phyloP scores from a whole-genome alignment of 2,329 filamentous ascomycete species.

The Trichophyton rubrum region DNA sequence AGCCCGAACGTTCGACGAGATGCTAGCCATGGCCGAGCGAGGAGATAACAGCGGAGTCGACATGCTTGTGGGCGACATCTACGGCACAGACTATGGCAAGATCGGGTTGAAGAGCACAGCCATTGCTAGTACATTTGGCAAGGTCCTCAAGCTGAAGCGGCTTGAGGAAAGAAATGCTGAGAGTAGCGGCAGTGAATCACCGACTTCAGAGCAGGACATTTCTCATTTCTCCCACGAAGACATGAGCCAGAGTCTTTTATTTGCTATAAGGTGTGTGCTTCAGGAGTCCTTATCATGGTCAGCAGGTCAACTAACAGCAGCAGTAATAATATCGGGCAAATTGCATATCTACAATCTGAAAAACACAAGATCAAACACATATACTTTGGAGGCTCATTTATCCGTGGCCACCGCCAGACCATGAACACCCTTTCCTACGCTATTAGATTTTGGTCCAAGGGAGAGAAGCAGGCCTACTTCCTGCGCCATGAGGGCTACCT shows the following conservation, averaged over 20 bases:
- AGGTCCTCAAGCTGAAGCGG: constrained; percentile 86
- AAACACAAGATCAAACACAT: constrained; percentile 85
- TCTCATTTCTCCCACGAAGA: constrained; percentile 63
- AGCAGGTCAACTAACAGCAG: constrained; percentile 17
- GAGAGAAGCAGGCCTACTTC: constrained; percentile 90
- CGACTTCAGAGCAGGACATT: constrained; percentile 25
- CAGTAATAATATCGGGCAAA: constrained; percentile 96
- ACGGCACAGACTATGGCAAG: constrained; percentile 88
- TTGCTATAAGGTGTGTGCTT: constrained; percentile 56
- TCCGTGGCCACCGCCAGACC: constrained; percentile 88
- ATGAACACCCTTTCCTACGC: constrained; percentile 96
- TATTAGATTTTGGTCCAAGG: constrained; percentile 95
- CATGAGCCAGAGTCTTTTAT: constrained; percentile 80
- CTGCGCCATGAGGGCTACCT: constrained; percentile 91
- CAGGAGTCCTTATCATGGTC: background rate
- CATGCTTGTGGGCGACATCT: constrained; percentile 95
- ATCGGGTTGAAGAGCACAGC: constrained; percentile 92
- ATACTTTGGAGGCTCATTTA: constrained; percentile 96
- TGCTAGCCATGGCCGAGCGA: constrained; percentile 79
- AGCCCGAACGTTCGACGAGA: constrained; percentile 93
- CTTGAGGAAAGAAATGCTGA: constrained; percentile 69
- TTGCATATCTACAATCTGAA: constrained; percentile 92
- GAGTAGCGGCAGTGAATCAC: constrained; percentile 40
- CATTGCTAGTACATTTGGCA: constrained; percentile 92
- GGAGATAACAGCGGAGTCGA: constrained; percentile 91